Base-by-base conservation (phyloP, 2,329 filamentous ascomycete genomes). In the Cladosporium colombiae region DNA sequence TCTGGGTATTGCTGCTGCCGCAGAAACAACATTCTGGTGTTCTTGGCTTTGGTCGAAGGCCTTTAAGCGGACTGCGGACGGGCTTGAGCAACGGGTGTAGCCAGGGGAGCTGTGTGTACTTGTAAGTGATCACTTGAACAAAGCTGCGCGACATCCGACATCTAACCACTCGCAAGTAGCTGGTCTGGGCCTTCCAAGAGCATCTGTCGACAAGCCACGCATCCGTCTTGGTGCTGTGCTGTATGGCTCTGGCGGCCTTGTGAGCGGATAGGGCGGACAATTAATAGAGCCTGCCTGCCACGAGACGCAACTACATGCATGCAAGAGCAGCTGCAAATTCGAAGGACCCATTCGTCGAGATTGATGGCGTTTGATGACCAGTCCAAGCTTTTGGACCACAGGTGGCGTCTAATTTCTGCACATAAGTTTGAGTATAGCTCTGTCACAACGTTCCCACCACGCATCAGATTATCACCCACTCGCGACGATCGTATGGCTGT, bases 1-100 rank as follows among this genome's bases (percentile, higher is more conserved):
- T 33, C 27, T 60, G 2, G 57, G 57, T n/a, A 11, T 50, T 49
- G 57, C 57, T 46, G 57, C 57, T n/a, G 13, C 33, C 23, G 37
- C 57, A n/a, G 57, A 60, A 27, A 60, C 57, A 3, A 44, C 25
- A 14, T 60, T 60, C 25, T 60, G 57, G 57, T 46, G 57, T 31
- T 49, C 57, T 21, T 60, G 57, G 57, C 21, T 27, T 5, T 60
- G 57, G 57, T 40, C 57, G 25, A 60, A 60, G 35, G 13, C 33
- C 23, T 46, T 46, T 10, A 46, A 23, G 40, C 40, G n/a, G 23
- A 18, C n/a, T 46, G 40, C n/a, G n/a, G 40, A 23, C 10, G 40
- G 13, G 40, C 8, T 8, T 10, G 40, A 46, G 40, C n/a, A 46
- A 18, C 40, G 23, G 40, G 8, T 7, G 40, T 23, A 46, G 40